Evolutionary conservation across 345 rosid species (phyloP), one percentile per base, ranked within the genome.

Genomic region (Hibiscus syriacus): DNA sequence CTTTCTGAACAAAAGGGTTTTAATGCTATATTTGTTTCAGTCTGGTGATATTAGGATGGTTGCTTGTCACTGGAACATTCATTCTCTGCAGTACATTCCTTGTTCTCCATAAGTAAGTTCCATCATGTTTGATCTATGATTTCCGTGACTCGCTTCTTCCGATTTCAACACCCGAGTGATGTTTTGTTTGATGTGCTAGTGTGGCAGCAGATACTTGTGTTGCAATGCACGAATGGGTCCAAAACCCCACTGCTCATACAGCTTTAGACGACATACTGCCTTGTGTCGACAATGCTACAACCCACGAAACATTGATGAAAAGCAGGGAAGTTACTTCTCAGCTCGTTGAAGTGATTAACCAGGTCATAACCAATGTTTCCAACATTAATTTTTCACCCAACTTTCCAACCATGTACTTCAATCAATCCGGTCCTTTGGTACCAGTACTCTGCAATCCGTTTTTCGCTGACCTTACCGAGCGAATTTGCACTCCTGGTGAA

Each of bases 381-480:
- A 91, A 94, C 82, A 76, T 91, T 41, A 91, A 94, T 72, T 94
- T 94, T 75, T 85, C 99, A n/a, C 99, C 96, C 20, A 87, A 83
- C 79, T 86, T 89, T 68, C 82, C 74, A 1, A 77, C 87, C 54
- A 66, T 94, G 74, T 94, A 94, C 84, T 66, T 86, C 84, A 94
- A 94, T 77, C 99, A 94, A 72, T 87, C 97, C 5, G 99, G 99
- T 69, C 96, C 97, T 0, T 70, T 85, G 49, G 87, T 94, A 56
- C 99, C 96, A 4, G 38, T 83, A 46, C 91, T 91, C 66, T 94
- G 97, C 85, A 94, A 89, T 69, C 99, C 96, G 0, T 89, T 83
- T 55, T 70, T 79, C 56, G 69, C 86, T 0, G 89, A 89, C 74
- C 77, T 91, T 34, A 82, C 89, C 0, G 80, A 84, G 64, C 87